These are phyloP conservation scores for Pyrenopolyporus hunteri DNA, from an alignment of 495 filamentous ascomycete genomes.

Conservation along the genomic window DNA sequence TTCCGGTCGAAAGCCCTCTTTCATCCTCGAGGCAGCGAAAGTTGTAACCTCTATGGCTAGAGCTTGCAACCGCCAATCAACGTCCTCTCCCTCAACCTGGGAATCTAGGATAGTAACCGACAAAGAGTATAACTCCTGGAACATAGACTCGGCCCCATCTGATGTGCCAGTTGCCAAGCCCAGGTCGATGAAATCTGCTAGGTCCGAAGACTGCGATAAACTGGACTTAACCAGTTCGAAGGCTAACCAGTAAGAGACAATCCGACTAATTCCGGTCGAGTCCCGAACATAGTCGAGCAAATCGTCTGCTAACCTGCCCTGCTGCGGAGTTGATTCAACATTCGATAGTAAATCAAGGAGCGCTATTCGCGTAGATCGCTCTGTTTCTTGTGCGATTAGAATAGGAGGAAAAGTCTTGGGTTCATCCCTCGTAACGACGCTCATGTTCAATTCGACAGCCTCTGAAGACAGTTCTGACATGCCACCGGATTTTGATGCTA, in stretches of 20 bases:
- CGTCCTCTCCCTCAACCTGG: constrained; percentile 54
- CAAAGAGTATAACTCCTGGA: constrained; percentile 81
- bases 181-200: constrained; percentile 72
- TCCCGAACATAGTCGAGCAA: constrained; percentile 65
- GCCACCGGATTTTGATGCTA: constrained; percentile 42
- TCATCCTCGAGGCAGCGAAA: constrained; percentile 69
- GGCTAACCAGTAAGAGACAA: constrained; percentile 84
- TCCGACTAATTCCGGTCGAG: constrained; percentile 57
- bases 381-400: constrained; percentile 67
- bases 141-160: constrained; percentile 59
- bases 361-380: constrained; percentile 64
- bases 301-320: constrained; percentile 57
- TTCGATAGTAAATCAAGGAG: constrained; percentile 54
- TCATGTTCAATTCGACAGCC: constrained; percentile 28
- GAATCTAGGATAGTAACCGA: constrained; percentile 68
- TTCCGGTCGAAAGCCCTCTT: constrained; percentile 76
- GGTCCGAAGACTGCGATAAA: constrained; percentile 52
- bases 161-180: constrained; percentile 44
- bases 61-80: constrained; percentile 73
- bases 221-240: constrained; percentile 70
- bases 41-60: constrained; percentile 77
- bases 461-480: constrained; percentile 39
- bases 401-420: constrained; percentile 61
- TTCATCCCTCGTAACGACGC: constrained; percentile 28
- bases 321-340: constrained; percentile 51